Conservation (phyloP, 306 rosid species). For the Adenanthera pavonina region DNA sequence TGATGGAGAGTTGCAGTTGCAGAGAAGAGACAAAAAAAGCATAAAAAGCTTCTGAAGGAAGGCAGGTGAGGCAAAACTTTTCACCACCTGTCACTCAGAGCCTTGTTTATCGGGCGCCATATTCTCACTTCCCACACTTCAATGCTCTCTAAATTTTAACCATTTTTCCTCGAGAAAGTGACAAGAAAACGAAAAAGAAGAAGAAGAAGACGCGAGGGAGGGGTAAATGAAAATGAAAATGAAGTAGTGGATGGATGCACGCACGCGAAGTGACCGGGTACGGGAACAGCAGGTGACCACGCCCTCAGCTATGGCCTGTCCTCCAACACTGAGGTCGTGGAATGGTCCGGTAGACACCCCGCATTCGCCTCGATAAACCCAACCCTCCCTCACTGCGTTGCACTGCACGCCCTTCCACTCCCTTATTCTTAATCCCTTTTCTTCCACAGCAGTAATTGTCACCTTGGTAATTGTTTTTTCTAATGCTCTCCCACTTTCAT, state of each 20-base stretch:
- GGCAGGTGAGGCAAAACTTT: conserved; percentile 11
- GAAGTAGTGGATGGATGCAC: too few species aligned
- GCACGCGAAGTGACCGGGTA: conserved; percentile 59
- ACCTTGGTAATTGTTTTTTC: neutral
- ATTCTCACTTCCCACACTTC: neutral
- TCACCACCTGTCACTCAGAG: conserved; percentile 16
- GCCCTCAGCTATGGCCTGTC: neutral
- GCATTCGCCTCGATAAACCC: conserved; percentile 72
- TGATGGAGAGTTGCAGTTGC: neutral
- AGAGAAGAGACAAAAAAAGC: conserved; percentile 32
- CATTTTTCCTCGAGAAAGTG: conserved; percentile 39
- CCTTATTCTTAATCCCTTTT: neutral
- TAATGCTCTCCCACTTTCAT: too few species aligned
- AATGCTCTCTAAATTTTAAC: neutral
- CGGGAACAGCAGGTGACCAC: conserved; percentile 52
- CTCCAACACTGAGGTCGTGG: neutral
- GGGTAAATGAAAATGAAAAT: too few species aligned
- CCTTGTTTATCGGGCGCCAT: conserved; percentile 60
- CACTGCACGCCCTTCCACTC: conserved; percentile 47
- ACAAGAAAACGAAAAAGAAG: neutral
- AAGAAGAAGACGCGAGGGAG: too few species aligned
- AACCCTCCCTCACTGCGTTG: conserved; percentile 38
- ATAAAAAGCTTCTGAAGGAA: conserved; percentile 33
- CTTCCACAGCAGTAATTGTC: neutral
- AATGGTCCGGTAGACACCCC: conserved; percentile 76